These are phyloP conservation scores for Globisporangium sylvaticum DNA, from an alignment of 352 stramenopile species.

Conservation along the genomic window DNA sequence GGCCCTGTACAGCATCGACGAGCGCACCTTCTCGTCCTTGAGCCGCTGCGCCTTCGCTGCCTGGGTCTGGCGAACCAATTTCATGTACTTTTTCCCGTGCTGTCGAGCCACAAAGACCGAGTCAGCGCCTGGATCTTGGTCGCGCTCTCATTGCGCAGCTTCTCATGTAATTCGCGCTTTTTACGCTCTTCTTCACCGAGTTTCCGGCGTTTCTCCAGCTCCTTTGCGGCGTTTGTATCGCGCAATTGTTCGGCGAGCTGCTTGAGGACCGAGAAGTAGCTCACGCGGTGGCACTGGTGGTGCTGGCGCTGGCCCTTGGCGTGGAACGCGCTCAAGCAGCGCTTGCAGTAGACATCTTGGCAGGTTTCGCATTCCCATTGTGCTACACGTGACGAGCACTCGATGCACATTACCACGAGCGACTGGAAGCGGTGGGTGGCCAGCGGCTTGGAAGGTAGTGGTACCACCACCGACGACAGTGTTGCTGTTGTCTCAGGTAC, in stretches of 20 bases:
- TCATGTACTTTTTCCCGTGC: conserved; percentile 43
- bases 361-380: conserved; percentile 69
- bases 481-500: neutral
- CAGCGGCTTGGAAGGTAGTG: neutral
- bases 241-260: conserved; percentile 44
- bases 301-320: conserved; percentile 54
- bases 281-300: conserved; percentile 51
- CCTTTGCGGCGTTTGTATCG: conserved; percentile 25
- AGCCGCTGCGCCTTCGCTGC: conserved; percentile 33
- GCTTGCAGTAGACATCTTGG: conserved; percentile 65
- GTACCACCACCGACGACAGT: too few relatives aligned
- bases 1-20: conserved; percentile 37
- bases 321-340: conserved; percentile 51
- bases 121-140: conserved; percentile 39
- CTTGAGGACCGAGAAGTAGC: conserved; percentile 63
- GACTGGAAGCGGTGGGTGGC: conserved; percentile 33
- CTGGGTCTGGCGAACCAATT: conserved; percentile 44
- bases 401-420: conserved; percentile 63
- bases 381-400: conserved; percentile 48
- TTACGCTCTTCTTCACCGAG: conserved; percentile 22
- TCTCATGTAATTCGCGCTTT: conserved; percentile 18
- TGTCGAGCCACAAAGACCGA: conserved; percentile 32
- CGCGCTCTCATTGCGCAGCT: conserved; percentile 25
- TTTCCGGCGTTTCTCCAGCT: conserved; percentile 26
- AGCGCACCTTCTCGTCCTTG: conserved; percentile 37